These are phyloP conservation scores for Cornus suecica DNA, from an alignment of 148 eudicot species.

Conservation along the genomic window DNA sequence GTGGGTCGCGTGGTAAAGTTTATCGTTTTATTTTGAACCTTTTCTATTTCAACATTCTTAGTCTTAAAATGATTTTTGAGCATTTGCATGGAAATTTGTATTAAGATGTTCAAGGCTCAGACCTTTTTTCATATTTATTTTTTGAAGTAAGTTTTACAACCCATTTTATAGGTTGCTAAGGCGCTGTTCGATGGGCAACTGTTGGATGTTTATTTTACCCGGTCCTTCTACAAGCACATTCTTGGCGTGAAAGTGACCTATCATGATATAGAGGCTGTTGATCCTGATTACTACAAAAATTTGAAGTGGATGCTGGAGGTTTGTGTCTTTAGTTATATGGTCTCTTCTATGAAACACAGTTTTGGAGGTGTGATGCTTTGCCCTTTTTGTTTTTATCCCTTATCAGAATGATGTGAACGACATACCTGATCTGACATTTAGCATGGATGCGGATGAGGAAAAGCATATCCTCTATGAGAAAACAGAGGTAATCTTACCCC, in stretches of 20 bases:
- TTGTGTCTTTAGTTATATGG: conserved; percentile 13
- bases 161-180: conserved; percentile 76
- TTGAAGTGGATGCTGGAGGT: conserved; percentile 99
- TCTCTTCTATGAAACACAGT: background rate
- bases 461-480: conserved; percentile 91
- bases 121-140: background rate
- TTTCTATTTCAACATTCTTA: background rate
- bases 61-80: background rate
- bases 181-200: conserved; percentile 95
- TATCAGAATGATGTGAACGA: conserved; percentile 91
- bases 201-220: conserved; percentile 94
- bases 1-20: conserved; percentile 94
- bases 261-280: conserved; percentile 99
- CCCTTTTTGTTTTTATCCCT: conserved; percentile 4
- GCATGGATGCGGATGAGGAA: conserved; percentile 99
- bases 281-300: conserved; percentile 98
- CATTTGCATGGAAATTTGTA: background rate
- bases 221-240: conserved; percentile 98
- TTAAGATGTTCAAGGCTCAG: background rate
- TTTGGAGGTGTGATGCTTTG: background rate
- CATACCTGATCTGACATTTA: conserved; percentile 91
- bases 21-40: background rate
- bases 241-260: conserved; percentile 97
- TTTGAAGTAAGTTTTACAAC: background rate
- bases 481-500: conserved; percentile 81